phyloP scores from a whole-genome alignment of 2,329 filamentous ascomycete genomes.

The Talaromyces sp. region DNA sequence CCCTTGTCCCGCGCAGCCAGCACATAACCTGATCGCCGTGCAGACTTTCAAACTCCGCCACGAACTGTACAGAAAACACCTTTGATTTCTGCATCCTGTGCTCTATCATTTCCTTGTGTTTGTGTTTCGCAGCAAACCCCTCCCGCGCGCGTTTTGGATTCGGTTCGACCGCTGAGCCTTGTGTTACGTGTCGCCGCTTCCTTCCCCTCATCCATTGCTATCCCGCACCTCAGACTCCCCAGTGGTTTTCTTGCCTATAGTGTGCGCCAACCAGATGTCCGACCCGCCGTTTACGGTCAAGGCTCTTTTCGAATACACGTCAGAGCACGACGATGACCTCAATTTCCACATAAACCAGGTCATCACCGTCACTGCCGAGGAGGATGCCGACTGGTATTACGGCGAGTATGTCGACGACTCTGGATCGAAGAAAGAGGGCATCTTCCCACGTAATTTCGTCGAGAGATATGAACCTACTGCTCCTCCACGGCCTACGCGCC shows the following conservation, averaged over 20 bases:
- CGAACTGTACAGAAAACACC: not conserved
- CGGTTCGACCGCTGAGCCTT: not conserved
- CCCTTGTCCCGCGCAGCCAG: not conserved
- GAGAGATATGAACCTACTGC: constrained; percentile 90
- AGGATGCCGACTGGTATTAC: constrained; percentile 90
- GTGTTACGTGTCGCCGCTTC: constrained; percentile 3
- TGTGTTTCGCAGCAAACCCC: not conserved
- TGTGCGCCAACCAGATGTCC: constrained; percentile 54
- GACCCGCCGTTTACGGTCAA: constrained; percentile 81
- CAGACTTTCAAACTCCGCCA: not conserved
- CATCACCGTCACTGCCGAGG: constrained; percentile 87
- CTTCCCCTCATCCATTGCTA: constrained; percentile 10
- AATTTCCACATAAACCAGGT: constrained; percentile 79
- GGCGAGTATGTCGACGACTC: constrained; percentile 77
- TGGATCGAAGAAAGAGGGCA: constrained; percentile 72
- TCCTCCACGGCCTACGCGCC: constrained; percentile 75
- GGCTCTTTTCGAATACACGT: constrained; percentile 90
- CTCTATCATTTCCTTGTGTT: not conserved
- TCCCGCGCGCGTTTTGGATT: not conserved
- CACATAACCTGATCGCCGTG: not conserved
- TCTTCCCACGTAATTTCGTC: constrained; percentile 96
- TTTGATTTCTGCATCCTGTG: not conserved
- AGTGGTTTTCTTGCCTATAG: constrained; percentile 12
- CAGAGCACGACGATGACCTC: constrained; percentile 90
- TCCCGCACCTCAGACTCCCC: constrained; percentile 7